phyloP scores from a whole-genome alignment of 495 filamentous ascomycete species.

The Trichoderma gamsii region DNA sequence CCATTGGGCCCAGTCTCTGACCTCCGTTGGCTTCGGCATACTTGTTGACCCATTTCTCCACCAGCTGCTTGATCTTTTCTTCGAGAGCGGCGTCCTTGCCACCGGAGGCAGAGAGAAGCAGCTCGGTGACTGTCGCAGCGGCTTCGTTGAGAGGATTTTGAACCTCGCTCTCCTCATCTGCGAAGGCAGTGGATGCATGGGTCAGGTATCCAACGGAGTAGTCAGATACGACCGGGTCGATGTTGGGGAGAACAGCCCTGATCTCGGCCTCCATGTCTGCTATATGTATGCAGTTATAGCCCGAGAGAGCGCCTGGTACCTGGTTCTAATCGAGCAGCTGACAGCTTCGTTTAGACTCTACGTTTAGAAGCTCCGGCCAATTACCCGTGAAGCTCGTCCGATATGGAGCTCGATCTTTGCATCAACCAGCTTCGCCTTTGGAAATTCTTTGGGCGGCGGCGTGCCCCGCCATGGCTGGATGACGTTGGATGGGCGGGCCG shows the following conservation, averaged over 20 bases:
- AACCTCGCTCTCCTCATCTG: constrained; percentile 64
- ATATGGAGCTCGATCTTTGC: neutral
- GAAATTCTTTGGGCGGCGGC: neutral
- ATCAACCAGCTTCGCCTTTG: neutral
- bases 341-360: neutral
- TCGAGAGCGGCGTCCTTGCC: constrained; percentile 61
- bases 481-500: neutral
- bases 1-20: constrained; percentile 54
- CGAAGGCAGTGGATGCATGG: constrained; percentile 80
- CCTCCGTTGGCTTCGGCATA: constrained; percentile 66
- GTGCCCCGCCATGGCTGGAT: constrained; percentile 8
- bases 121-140: constrained; percentile 70
- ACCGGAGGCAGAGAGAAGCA: constrained; percentile 87
- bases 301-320: neutral
- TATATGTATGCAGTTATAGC: constrained; percentile 9
- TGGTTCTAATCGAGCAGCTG: neutral
- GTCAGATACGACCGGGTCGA: constrained; percentile 84
- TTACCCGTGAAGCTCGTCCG: neutral
- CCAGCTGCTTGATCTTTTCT: constrained; percentile 69
- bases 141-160: constrained; percentile 74
- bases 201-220: constrained; percentile 92
- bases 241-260: constrained; percentile 73
- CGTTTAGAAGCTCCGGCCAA: neutral
- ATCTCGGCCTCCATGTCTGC: constrained; percentile 84
- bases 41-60: constrained; percentile 84